Conservation (phyloP, 208 protist species). For the Trypanosoma melophagium region DNA sequence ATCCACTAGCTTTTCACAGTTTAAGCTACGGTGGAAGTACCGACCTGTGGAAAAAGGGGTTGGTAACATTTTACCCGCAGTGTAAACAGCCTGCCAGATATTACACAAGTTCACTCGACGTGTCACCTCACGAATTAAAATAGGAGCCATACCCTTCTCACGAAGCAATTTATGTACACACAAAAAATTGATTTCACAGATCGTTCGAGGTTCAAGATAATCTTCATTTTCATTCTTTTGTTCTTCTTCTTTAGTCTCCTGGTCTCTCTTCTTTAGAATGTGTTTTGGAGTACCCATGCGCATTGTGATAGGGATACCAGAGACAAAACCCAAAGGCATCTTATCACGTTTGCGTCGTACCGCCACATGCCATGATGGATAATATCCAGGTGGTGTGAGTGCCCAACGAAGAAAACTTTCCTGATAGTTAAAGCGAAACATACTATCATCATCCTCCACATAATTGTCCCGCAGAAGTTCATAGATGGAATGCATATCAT, state of each 20-base stretch:
- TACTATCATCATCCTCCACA: conserved; percentile 98
- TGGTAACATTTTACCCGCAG: conserved; percentile 95
- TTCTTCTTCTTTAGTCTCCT: conserved; percentile 1
- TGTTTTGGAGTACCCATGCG: conserved; percentile 60
- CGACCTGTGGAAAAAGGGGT: conserved; percentile 92
- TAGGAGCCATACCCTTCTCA: conserved; percentile 96
- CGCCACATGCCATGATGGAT: conserved; percentile 95
- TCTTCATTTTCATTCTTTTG: conserved; percentile 7
- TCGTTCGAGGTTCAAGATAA: conserved; percentile 56
- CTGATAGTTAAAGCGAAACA: conserved; percentile 99
- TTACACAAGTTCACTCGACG: conserved; percentile 95
- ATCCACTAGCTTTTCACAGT: conserved; percentile 97
- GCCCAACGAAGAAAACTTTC: conserved; percentile 97
- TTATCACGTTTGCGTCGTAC: conserved; percentile 91
- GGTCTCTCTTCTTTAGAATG: conserved; percentile 9
- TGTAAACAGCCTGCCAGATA: conserved; percentile 98
- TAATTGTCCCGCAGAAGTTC: conserved; percentile 98
- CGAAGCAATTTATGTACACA: conserved; percentile 99
- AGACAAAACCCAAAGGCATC: conserved; percentile 97
- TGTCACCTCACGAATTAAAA: conserved; percentile 99
- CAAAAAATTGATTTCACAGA: conserved; percentile 99
- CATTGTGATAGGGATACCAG: conserved; percentile 92
- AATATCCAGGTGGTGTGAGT: conserved; percentile 94
- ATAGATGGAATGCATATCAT: conserved; percentile 88
- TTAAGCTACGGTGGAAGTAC: conserved; percentile 98